Evolutionary conservation across 2,329 filamentous ascomycete genomes (phyloP).

Genomic region (Aureobasidium zeae): DNA sequence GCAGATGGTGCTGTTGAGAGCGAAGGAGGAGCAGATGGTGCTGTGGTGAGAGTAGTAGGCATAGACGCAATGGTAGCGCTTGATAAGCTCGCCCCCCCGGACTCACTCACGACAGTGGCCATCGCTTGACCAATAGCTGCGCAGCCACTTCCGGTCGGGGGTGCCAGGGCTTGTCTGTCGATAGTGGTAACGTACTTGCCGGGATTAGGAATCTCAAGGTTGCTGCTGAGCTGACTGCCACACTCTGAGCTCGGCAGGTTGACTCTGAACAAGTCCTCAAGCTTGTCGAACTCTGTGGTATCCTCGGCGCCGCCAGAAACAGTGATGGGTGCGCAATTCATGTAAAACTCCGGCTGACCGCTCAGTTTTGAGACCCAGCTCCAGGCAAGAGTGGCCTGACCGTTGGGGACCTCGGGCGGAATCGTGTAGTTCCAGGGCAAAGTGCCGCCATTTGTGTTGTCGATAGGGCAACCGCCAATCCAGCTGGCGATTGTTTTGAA

Average conservation of each 20-base stretch:
- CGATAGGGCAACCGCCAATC: conserved; percentile 67
- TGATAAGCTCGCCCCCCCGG: conserved; percentile 16
- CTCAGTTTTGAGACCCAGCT: conserved; percentile 81
- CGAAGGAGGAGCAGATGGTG: too few relatives aligned
- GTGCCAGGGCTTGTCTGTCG: conserved; percentile 10
- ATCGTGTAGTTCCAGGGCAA: conserved; percentile 57
- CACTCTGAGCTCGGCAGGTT: conserved; percentile 49
- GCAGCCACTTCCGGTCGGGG: conserved; percentile 20
- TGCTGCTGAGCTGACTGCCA: conserved; percentile 38
- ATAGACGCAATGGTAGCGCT: conserved; percentile 4
- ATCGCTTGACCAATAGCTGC: conserved; percentile 17
- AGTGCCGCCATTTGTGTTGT: conserved; percentile 41
- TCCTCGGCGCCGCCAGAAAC: conserved; percentile 48
- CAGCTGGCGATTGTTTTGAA: conserved; percentile 91
- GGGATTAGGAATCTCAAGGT: conserved; percentile 55
- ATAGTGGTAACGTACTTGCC: conserved; percentile 46
- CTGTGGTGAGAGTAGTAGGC: conserved; percentile 9
- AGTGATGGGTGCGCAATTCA: conserved; percentile 78
- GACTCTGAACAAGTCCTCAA: conserved; percentile 68
- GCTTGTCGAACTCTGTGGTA: conserved; percentile 46
- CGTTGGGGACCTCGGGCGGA: conserved; percentile 60
- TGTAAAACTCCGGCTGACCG: conserved; percentile 94
- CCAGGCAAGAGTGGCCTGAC: conserved; percentile 77
- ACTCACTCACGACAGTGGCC: conserved; percentile 18
- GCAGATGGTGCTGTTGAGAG: conserved; percentile 9